A percentile compares a stretch with the other conserved stretches of the same genome.
Evolutionary conservation across 805 yeast genomes (phyloP).

Genomic region (Kodamaea hsintzibuensis): DNA sequence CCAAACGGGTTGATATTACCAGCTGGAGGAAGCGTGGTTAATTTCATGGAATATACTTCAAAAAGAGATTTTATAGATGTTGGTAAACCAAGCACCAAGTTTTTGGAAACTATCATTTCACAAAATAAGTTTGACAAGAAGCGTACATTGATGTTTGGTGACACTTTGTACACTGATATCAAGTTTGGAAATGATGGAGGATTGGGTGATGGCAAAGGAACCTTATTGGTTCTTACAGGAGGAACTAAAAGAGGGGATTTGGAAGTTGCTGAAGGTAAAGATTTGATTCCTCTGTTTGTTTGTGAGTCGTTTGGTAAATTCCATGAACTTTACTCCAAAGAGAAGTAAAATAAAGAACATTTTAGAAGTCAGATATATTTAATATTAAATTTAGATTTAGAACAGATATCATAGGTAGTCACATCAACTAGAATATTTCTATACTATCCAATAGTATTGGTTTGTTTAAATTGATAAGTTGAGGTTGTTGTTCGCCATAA

Average conservation of each 20-base stretch:
- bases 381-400: too few relatives aligned
- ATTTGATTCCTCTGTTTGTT: constrained; percentile 29
- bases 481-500: too few relatives aligned
- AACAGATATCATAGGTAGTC: too few relatives aligned
- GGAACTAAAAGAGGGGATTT: constrained; percentile 33
- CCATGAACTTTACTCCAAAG: constrained; percentile 4
- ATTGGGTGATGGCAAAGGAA: constrained; percentile 21
- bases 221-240: constrained; percentile 38
- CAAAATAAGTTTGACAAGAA: constrained; percentile 26
- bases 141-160: constrained; percentile 42
- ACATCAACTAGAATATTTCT: too few relatives aligned
- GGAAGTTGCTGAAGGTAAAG: constrained; percentile 11
- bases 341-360: not conserved
- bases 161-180: constrained; percentile 43
- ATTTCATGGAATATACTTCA: constrained; percentile 37
- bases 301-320: constrained; percentile 36
- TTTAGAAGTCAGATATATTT: not conserved
- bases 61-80: constrained; percentile 34
- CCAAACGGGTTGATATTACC: constrained; percentile 38
- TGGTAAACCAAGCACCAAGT: constrained; percentile 38
- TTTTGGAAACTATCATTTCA: constrained; percentile 31
- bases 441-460: too few relatives aligned
- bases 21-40: constrained; percentile 44
- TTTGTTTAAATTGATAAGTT: too few relatives aligned
- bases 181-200: constrained; percentile 44